These are phyloP conservation scores for Oenanthe javanica DNA, from an alignment of 140 eudicot genomes.

Conservation along the genomic window DNA sequence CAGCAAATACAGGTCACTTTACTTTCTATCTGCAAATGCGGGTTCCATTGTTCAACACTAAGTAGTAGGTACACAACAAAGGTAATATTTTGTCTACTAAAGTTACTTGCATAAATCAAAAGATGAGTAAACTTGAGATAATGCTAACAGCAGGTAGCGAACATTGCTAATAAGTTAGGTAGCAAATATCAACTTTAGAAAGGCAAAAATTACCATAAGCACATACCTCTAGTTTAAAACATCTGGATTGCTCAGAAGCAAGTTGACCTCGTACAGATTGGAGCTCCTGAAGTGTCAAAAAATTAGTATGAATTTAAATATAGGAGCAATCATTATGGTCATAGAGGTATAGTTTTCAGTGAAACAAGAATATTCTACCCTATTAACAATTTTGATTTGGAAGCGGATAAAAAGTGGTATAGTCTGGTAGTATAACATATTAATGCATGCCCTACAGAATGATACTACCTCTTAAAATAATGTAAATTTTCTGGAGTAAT, in stretches of 20 bases:
- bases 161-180: not conserved
- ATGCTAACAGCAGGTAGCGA: not conserved
- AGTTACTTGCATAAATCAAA: not conserved
- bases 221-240: constrained; percentile 96
- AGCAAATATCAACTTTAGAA: not conserved
- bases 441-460: not conserved
- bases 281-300: constrained; percentile 63
- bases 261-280: constrained; percentile 95
- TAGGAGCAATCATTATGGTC: not conserved
- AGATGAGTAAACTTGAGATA: not conserved
- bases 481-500: not conserved
- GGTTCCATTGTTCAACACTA: not conserved
- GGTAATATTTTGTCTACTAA: not conserved
- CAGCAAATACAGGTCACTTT: not conserved
- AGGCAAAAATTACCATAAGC: not conserved
- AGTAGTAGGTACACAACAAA: not conserved
- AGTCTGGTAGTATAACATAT: not conserved
- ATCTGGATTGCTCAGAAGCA: constrained; percentile 96
- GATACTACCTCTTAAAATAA: not conserved
- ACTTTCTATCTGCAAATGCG: not conserved
- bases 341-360: not conserved
- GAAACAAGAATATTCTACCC: not conserved
- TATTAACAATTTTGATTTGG: not conserved
- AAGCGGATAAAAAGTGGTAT: not conserved
- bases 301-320: not conserved